Conservation (phyloP, 2,329 filamentous ascomycete species). For the Emmonsiellopsis sp. region DNA sequence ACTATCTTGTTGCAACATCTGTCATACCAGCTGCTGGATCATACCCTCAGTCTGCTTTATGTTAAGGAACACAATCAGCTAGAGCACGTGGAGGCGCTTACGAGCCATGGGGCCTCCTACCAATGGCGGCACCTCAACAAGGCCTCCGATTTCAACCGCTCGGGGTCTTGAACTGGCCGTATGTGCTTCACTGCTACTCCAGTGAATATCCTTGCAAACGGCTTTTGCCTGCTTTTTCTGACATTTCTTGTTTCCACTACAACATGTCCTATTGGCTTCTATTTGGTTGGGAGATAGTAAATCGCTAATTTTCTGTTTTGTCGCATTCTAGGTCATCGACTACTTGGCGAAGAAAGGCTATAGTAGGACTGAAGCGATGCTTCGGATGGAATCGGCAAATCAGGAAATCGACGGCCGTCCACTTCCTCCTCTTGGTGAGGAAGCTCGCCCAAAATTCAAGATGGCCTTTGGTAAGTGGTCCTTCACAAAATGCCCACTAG, state of each 20-base stretch:
- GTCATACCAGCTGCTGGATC: no score
- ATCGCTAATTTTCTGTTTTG: neutral
- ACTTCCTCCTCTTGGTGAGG: constrained; percentile 55
- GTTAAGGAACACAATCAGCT: no score
- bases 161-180: neutral
- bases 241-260: constrained; percentile 2
- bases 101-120: neutral
- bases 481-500: neutral
- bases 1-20: no score
- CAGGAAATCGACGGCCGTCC: constrained; percentile 73
- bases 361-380: constrained; percentile 80
- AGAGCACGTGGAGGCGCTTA: no score
- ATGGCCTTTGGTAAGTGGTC: constrained; percentile 52
- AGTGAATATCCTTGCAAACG: neutral
- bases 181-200: neutral
- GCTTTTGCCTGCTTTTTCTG: neutral
- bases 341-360: constrained; percentile 95
- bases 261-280: neutral
- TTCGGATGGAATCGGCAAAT: constrained; percentile 80
- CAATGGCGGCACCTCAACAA: no score
- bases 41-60: no score
- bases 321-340: constrained; percentile 63
- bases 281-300: neutral
- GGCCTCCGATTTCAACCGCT: neutral
- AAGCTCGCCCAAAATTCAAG: constrained; percentile 68